phyloP scores from a whole-genome alignment of 495 filamentous ascomycete genomes.

The Aspergillus taichungensis region DNA sequence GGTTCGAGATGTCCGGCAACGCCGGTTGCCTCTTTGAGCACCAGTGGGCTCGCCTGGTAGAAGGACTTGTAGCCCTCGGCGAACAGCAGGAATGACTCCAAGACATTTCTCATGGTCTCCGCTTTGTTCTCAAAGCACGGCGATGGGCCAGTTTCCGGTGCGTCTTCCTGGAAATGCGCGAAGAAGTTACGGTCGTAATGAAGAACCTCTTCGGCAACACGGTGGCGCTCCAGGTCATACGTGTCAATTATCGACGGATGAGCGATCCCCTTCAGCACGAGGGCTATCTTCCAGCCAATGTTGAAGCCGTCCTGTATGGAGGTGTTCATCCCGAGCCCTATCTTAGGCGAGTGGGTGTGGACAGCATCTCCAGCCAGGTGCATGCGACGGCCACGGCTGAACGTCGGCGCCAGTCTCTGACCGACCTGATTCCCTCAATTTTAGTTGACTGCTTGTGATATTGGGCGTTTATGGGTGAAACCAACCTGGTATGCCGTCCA shows the following conservation, averaged over 20 bases:
- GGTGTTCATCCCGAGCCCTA: conserved; percentile 82
- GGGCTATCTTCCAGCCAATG: conserved; percentile 72
- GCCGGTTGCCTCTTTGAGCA: conserved; percentile 13
- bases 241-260: conserved; percentile 52
- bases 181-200: conserved; percentile 50
- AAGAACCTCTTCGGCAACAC: conserved; percentile 61
- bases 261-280: conserved; percentile 52
- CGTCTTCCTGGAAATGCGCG: conserved; percentile 11
- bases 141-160: not conserved
- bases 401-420: conserved; percentile 61
- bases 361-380: conserved; percentile 77
- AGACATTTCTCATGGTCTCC: conserved; percentile 19
- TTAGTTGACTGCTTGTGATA: not conserved
- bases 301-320: conserved; percentile 74
- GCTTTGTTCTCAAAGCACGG: conserved; percentile 2
- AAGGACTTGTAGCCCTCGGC: conserved; percentile 28
- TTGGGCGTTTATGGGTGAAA: not conserved
- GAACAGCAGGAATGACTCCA: conserved; percentile 22
- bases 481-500: conserved; percentile 52
- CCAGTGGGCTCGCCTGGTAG: conserved; percentile 24
- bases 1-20: conserved; percentile 29
- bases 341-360: conserved; percentile 76
- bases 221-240: conserved; percentile 61
- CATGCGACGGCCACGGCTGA: conserved; percentile 54
- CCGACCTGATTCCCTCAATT: conserved; percentile 21